Base-by-base conservation (phyloP, 495 filamentous ascomycete species). In the Haplographium delicatum region DNA sequence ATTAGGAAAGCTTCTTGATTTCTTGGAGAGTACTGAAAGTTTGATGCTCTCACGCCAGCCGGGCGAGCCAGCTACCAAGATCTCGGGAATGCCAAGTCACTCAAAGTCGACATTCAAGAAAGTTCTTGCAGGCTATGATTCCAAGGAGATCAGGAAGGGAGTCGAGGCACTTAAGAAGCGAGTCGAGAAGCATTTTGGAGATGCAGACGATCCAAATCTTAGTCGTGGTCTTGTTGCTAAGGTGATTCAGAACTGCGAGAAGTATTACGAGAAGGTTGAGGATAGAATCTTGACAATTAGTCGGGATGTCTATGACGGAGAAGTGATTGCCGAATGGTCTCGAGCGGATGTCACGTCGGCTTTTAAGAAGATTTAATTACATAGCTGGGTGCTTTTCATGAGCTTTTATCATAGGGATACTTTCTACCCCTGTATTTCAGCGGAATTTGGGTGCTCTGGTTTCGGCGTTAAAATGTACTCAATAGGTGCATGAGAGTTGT, bases 131-230 rank as follows among this genome's bases (percentile, higher is more conserved):
- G 70, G 75, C 13, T 86, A 95, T 58, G 91, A 96, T 59, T 71
- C 69, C 13, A 88, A 87, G 66, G 91, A 96, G 65, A 74, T 96
- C 33, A 74, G 82, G 31, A 84, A 86, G 50, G 91, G 91, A 5
- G 82, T 95, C 47, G 90, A 95, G 51, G 77, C 85, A 52, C 72
- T 97, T 24, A 81, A 82, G 63, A 94, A 93, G 68, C 76, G 91
- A 24, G 86, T 97, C 3, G 90, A 96, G 67, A 97, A 97, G 66
- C 91, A 97, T 66, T 96, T 96, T 68, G 88, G 86, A 19, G 88
- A 93, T 35, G 87, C 82, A 4, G 88, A 91, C 54, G 88, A 91
- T 55, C 78, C 75, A 27, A 69, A 59, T 16, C 53, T 87, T 33
- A 84, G 78, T 57, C 73, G 80, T 11, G 79, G 78, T 30, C 68